These are phyloP conservation scores for Cryptococcus maquisensis DNA, from an alignment of 1,284 basidiomycete genomes.

Conservation along the genomic window DNA sequence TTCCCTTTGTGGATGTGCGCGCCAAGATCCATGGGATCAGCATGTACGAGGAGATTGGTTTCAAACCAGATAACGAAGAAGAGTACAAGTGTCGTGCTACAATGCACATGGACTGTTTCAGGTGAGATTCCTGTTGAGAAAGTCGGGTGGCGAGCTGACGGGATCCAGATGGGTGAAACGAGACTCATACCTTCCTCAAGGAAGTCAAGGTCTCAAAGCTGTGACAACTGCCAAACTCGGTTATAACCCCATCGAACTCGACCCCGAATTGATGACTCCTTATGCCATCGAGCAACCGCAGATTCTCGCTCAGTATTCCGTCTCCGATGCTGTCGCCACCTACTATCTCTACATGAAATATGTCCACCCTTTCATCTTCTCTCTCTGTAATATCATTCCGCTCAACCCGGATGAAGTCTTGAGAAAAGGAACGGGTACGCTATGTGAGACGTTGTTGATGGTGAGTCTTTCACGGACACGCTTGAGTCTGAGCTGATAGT, in stretches of 20 bases:
- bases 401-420: slow-evolving; percentile 94
- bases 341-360: slow-evolving; percentile 99
- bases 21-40: slow-evolving; percentile 86
- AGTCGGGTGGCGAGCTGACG: not conserved
- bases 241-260: slow-evolving; percentile 95
- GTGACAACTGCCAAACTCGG: slow-evolving; percentile 96
- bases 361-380: slow-evolving; percentile 99
- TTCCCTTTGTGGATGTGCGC: slow-evolving; percentile 91
- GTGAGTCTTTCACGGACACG: slow-evolving; percentile 52
- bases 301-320: slow-evolving; percentile 92
- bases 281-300: slow-evolving; percentile 98
- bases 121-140: slow-evolving; percentile 46
- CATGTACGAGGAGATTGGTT: slow-evolving; percentile 94
- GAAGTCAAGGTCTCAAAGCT: slow-evolving; percentile 96
- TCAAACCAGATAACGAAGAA: slow-evolving; percentile 83
- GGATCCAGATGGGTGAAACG: slow-evolving; percentile 82
- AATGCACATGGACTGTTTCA: slow-evolving; percentile 98
- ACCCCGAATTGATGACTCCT: slow-evolving; percentile 99
- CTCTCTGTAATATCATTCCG: slow-evolving; percentile 98
- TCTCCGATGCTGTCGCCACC: slow-evolving; percentile 98
- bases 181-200: slow-evolving; percentile 98
- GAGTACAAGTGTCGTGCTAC: slow-evolving; percentile 94
- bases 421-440: slow-evolving; percentile 90
- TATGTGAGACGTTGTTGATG: slow-evolving; percentile 98
- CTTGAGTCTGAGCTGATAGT: slow-evolving; percentile 6